Conservation (phyloP, 345 rosid species). For the Euphorbia tirucalli region DNA sequence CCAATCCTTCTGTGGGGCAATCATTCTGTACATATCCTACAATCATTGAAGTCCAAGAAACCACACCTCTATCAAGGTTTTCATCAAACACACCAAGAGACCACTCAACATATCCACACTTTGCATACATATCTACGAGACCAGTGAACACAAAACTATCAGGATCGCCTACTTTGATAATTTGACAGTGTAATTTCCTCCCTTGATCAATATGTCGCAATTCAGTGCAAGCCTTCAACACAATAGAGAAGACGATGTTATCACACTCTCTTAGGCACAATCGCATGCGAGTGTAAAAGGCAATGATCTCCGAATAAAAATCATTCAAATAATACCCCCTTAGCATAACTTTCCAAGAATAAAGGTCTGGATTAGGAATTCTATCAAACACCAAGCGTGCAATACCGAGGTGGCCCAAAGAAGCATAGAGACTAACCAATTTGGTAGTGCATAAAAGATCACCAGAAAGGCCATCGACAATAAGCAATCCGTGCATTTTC, state of each 20-base stretch:
- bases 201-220: slow-evolving; percentile 42
- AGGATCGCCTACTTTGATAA: slow-evolving; percentile 19
- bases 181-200: slow-evolving; percentile 26
- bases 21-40: slow-evolving; percentile 45
- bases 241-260: slow-evolving; percentile 51
- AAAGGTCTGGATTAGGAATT: slow-evolving; percentile 67
- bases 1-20: slow-evolving; percentile 34
- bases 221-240: slow-evolving; percentile 72
- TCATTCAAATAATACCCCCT: slow-evolving; percentile 60
- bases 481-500: slow-evolving; percentile 43
- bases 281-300: slow-evolving; percentile 40
- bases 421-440: slow-evolving; percentile 58
- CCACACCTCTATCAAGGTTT: slow-evolving; percentile 40
- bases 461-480: slow-evolving; percentile 41
- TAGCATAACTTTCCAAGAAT: slow-evolving; percentile 66
- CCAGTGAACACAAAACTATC: slow-evolving; percentile 23
- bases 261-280: slow-evolving; percentile 33
- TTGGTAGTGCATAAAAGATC: slow-evolving; percentile 54
- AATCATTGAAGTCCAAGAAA: slow-evolving; percentile 60
- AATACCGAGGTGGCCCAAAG: slow-evolving; percentile 39
- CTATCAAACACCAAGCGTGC: slow-evolving; percentile 74
- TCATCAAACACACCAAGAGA: slow-evolving; percentile 55
- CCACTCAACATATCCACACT: slow-evolving; percentile 36
- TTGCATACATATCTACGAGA: slow-evolving; percentile 42
- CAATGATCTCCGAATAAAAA: slow-evolving; percentile 36